Conservation (phyloP, 257 asterid genomes). For the Fraxinus pennsylvanica region DNA sequence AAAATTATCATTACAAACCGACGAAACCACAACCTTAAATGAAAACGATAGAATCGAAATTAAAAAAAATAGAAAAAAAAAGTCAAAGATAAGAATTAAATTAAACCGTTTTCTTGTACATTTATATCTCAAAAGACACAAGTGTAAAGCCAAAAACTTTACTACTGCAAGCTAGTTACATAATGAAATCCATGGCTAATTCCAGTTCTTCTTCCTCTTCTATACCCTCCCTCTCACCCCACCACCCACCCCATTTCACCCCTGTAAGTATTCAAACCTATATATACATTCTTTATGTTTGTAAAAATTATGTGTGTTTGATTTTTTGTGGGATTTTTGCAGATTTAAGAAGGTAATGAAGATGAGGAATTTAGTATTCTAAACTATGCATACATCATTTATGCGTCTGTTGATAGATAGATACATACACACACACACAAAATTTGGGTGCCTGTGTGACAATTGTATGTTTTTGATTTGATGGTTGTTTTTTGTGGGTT, state of each 20-base stretch:
- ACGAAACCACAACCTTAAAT: constrained; percentile 32
- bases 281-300: background rate
- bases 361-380: constrained; percentile 15
- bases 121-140: background rate
- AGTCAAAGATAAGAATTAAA: constrained; percentile 4
- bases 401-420: no score
- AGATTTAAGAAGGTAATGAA: background rate
- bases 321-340: background rate
- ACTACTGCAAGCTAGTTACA: background rate
- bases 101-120: constrained; percentile 6
- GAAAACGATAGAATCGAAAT: constrained; percentile 26
- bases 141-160: constrained; percentile 11
- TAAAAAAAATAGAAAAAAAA: constrained; percentile 18
- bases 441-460: background rate
- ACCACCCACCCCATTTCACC: constrained; percentile 68
- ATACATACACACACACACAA: no score
- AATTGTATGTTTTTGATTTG: no score
- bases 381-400: background rate
- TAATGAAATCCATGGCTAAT: constrained; percentile 53
- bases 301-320: background rate
- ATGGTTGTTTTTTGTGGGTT: no score
- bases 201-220: constrained; percentile 47
- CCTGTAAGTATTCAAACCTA: constrained; percentile 49
- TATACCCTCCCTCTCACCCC: constrained; percentile 65
- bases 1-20: constrained; percentile 34